Percentiles rank a stretch among this genome's conserved stretches.
Evolutionary conservation across 345 rosid genomes (phyloP).

Genomic region (Populus simonii): DNA sequence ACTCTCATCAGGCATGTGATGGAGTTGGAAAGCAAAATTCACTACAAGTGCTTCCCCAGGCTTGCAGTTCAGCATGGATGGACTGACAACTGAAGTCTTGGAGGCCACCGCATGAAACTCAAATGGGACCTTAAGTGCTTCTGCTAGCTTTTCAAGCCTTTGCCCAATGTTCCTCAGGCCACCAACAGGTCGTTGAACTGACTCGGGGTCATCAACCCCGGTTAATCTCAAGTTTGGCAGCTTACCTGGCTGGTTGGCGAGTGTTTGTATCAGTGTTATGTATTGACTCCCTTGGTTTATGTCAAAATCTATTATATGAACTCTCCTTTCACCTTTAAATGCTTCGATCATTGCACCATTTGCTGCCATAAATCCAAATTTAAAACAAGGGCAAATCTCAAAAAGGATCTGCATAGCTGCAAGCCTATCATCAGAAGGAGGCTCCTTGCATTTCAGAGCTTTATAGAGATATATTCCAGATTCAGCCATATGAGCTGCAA

Average conservation of each 20-base stretch:
- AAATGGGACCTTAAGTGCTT: conserved; percentile 58
- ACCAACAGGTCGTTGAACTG: conserved; percentile 79
- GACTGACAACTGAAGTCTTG: conserved; percentile 64
- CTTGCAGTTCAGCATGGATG: conserved; percentile 57
- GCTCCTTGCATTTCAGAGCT: conserved; percentile 94
- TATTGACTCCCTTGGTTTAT: conserved; percentile 94
- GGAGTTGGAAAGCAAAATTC: conserved; percentile 96
- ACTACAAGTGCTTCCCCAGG: conserved; percentile 76
- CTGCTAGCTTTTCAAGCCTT: conserved; percentile 77
- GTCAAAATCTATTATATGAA: conserved; percentile 88
- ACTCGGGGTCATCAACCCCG: conserved; percentile 94
- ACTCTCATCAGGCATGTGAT: conserved; percentile 99
- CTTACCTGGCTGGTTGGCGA: conserved; percentile 47
- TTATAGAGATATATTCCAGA: conserved; percentile 83
- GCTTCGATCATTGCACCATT: conserved; percentile 85
- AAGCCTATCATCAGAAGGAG: conserved; percentile 88
- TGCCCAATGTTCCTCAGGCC: conserved; percentile 73
- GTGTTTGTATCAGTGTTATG: conserved; percentile 70
- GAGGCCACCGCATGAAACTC: conserved; percentile 71
- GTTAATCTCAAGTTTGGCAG: conserved; percentile 71
- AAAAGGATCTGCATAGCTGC: conserved; percentile 99
- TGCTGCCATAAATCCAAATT: conserved; percentile 89
- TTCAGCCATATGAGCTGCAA: conserved; percentile 89
- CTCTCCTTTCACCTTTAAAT: conserved; percentile 59
- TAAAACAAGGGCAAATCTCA: conserved; percentile 96